A percentile compares a stretch with the other conserved stretches of the same genome.
Evolutionary conservation across 2,329 filamentous ascomycete species (phyloP).

Genomic region (Annulohypoxylon truncatum): DNA sequence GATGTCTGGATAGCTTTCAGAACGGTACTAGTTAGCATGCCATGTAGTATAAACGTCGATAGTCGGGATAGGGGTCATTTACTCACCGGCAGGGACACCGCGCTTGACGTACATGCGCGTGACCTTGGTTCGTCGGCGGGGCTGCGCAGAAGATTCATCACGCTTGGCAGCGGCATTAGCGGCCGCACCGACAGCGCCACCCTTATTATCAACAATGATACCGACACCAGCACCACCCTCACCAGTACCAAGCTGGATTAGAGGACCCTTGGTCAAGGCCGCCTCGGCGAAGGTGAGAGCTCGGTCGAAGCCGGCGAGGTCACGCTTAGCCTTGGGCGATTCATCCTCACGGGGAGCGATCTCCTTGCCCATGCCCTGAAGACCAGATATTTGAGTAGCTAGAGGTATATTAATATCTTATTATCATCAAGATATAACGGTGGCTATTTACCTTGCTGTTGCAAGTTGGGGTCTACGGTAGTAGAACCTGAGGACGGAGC

Average conservation of each 20-base stretch:
- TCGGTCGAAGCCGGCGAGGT: conserved; percentile 55
- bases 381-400: conserved; percentile 57
- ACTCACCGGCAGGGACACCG: conserved; percentile 58
- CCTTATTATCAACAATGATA: conserved; percentile 54
- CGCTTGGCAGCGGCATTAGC: conserved; percentile 40
- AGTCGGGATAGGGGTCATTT: neutral
- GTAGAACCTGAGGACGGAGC: conserved; percentile 24
- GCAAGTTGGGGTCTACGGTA: conserved; percentile 50
- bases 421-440: neutral
- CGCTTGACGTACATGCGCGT: conserved; percentile 61
- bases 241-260: conserved; percentile 56
- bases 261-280: conserved; percentile 54
- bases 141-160: conserved; percentile 44
- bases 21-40: conserved; percentile 41
- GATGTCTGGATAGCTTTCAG: conserved; percentile 46
- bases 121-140: conserved; percentile 56
- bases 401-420: conserved; percentile 14
- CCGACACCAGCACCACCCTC: conserved; percentile 55
- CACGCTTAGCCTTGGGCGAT: conserved; percentile 51
- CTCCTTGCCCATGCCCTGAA: conserved; percentile 63
- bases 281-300: conserved; percentile 55
- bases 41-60: neutral
- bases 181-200: conserved; percentile 38
- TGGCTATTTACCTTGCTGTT: conserved; percentile 52
- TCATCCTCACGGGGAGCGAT: conserved; percentile 56